phyloP scores from a whole-genome alignment of 1,139 yeast genomes.

The Casaregolazyma lundiana region DNA sequence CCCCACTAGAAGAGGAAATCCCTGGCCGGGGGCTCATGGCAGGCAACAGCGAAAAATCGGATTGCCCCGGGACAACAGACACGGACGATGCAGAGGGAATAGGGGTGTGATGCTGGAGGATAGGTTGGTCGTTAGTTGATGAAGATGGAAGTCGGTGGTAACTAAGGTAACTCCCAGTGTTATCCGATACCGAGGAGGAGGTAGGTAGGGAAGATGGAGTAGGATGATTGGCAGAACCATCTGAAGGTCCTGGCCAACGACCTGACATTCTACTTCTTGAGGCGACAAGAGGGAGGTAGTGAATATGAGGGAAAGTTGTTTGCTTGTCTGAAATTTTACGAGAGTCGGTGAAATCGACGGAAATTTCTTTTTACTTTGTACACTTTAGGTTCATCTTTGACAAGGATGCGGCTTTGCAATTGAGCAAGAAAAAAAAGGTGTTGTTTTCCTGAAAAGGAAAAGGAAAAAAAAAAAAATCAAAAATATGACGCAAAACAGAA shows the following conservation, averaged over 20 bases:
- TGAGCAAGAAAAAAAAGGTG: neutral
- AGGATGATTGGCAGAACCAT: neutral
- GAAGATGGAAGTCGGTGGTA: conserved; percentile 5
- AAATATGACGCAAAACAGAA: no score
- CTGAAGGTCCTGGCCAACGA: neutral
- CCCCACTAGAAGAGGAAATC: neutral
- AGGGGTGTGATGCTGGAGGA: conserved; percentile 1
- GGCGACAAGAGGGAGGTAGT: neutral
- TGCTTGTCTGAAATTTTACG: neutral
- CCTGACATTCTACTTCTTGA: neutral
- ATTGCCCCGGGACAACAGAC: neutral
- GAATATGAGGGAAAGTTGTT: neutral
- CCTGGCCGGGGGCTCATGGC: neutral
- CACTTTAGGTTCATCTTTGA: neutral
- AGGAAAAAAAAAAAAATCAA: neutral
- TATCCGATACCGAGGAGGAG: conserved; percentile 6
- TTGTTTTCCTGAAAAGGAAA: neutral
- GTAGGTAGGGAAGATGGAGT: neutral
- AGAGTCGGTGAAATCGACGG: neutral
- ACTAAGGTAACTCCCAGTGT: conserved; percentile 4
- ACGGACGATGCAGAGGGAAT: neutral
- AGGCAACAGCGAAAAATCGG: neutral
- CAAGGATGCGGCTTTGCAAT: neutral
- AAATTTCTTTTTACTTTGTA: neutral
- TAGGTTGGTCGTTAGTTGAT: conserved; percentile 6